phyloP scores from a whole-genome alignment of 2,329 filamentous ascomycete species.

The Apiospora saccharicola region DNA sequence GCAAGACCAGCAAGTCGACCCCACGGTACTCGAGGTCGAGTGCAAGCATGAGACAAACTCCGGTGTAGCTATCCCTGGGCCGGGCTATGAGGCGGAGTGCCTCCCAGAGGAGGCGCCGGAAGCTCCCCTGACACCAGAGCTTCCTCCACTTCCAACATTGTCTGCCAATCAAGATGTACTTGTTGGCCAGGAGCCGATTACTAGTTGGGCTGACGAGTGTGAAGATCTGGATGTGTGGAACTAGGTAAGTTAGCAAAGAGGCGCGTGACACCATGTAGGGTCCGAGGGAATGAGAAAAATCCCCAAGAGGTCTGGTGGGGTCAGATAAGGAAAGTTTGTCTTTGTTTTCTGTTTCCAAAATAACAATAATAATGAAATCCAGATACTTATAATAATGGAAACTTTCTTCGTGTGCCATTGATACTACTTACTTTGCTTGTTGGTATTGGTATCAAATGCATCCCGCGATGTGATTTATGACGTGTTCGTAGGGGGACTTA shows the following conservation, averaged over 20 bases:
- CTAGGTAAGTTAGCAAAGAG: neutral
- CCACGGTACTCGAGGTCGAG: neutral
- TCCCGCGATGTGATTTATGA: constrained; percentile 23
- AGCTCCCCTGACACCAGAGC: neutral
- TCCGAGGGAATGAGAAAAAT: neutral
- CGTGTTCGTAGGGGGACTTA: no score
- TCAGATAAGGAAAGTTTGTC: neutral
- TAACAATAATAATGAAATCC: no score
- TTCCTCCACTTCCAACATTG: neutral
- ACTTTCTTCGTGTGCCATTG: constrained; percentile 31
- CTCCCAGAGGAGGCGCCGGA: neutral
- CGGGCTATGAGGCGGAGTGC: neutral
- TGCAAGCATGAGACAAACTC: neutral
- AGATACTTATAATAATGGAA: constrained; percentile 21
- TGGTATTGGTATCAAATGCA: constrained; percentile 36
- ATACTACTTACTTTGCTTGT: constrained; percentile 18
- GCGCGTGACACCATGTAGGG: neutral
- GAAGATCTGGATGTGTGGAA: neutral
- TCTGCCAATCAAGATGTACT: neutral
- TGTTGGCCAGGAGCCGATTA: neutral
- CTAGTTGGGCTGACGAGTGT: neutral
- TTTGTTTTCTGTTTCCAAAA: no score
- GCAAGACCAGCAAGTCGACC: neutral
- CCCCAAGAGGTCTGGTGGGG: no score
- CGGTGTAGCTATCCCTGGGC: no score